A percentile compares a stretch with the other conserved stretches of the same genome.
phyloP scores from a whole-genome alignment of 306 rosid genomes.

The Dalbergia oliveri region DNA sequence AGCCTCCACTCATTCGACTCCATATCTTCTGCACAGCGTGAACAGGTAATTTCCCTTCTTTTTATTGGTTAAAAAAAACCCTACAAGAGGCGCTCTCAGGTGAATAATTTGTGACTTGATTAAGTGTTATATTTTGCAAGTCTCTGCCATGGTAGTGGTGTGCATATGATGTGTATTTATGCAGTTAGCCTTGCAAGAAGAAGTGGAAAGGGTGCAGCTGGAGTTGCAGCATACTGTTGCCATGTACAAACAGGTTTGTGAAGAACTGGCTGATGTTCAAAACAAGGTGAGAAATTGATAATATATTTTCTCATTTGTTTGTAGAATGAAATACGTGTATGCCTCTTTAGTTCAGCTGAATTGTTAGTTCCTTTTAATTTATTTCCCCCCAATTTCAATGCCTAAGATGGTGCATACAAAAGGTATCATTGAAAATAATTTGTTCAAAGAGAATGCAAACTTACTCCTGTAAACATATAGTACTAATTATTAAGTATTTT shows the following conservation, averaged over 20 bases:
- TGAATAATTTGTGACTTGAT: not conserved
- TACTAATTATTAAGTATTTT: constrained; percentile 17
- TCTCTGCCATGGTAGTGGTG: constrained; percentile 17
- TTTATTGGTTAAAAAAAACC: constrained; percentile 13
- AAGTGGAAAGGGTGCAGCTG: constrained; percentile 68
- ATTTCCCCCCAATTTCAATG: constrained; percentile 13
- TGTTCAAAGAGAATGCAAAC: constrained; percentile 2
- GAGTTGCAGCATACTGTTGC: constrained; percentile 79
- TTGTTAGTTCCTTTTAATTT: not conserved
- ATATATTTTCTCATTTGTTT: constrained; percentile 41
- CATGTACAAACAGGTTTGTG: constrained; percentile 81
- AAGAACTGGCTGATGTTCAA: constrained; percentile 79
- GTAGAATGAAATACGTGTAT: constrained; percentile 2
- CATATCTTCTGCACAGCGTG: constrained; percentile 56
- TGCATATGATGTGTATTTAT: constrained; percentile 35
- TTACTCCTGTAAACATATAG: constrained; percentile 2
- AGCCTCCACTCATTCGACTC: constrained; percentile 54
- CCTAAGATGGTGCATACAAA: constrained; percentile 6
- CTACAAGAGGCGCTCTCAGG: not conserved
- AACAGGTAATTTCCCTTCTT: constrained; percentile 56
- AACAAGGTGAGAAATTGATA: constrained; percentile 68
- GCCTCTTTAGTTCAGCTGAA: constrained; percentile 3
- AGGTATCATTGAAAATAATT: not conserved
- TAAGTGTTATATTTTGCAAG: constrained; percentile 16
- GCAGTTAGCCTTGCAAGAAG: constrained; percentile 69